phyloP scores from a whole-genome alignment of 106 monocot species.

The Agapanthus africanus region DNA sequence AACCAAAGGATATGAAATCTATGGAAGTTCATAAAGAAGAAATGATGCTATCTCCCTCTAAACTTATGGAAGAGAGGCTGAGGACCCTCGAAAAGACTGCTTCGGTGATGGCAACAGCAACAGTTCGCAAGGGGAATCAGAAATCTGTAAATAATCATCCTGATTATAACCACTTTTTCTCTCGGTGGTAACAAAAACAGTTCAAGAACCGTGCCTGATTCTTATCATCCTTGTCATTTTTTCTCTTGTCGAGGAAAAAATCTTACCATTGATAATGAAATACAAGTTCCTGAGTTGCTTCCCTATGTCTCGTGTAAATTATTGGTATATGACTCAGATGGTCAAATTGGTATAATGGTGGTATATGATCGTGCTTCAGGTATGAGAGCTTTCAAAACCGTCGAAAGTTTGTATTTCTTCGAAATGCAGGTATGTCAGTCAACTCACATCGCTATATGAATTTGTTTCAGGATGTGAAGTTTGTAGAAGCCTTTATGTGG shows the following conservation, averaged over 20 bases:
- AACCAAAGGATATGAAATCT: conserved; percentile 2
- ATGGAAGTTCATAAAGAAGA: not conserved
- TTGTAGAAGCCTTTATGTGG: not conserved
- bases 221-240: no score
- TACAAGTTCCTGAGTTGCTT: not conserved
- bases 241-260: no score
- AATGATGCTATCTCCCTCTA: not conserved
- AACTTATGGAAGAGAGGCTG: conserved; percentile 38
- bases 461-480: not conserved
- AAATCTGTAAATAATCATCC: conserved; percentile 43
- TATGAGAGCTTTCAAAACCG: not conserved
- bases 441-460: not conserved
- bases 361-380: not conserved
- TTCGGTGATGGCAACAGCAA: conserved; percentile 49
- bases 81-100: conserved; percentile 38
- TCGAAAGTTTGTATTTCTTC: not conserved
- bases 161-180: conserved; percentile 65
- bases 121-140: conserved; percentile 22
- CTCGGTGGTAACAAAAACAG: conserved; percentile 22
- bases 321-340: not conserved
- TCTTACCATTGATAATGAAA: no score
- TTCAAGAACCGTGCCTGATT: no score
- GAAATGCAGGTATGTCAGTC: not conserved
- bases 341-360: not conserved
- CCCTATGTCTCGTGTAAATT: not conserved